Base-by-base conservation (phyloP, 169 alveolate species). In the Miamiensis avidus region DNA sequence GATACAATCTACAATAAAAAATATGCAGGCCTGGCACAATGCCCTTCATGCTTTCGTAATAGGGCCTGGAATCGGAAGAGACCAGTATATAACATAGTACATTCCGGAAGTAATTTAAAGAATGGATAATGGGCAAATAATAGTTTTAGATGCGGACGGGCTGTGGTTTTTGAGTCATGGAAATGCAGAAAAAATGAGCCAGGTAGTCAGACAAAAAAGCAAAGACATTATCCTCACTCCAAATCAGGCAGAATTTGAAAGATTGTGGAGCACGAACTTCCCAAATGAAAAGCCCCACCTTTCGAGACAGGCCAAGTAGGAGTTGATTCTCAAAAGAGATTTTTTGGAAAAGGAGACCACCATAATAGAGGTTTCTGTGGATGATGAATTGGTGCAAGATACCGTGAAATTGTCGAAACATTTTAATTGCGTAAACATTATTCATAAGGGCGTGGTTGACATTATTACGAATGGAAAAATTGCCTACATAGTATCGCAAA, bases 31-130 rank as follows among this genome's bases (percentile, higher is more conserved):
- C 30, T 92, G 91, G 95, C 82, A 82, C 88, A 92, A 88, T 89
- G 89, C 95, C 29, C 75, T 95, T 89, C 93, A 94, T 79, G 84
- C 95, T 29, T 88, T 93, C 84, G 96, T 97, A 31, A 93, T 98
- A 75, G 99, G 99, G 0, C 98, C 99, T 73, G 99, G 99, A 27
- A 91, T 97, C 32, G 99, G 99, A 28, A 93, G 98, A 77, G 96
- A 94, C 31, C 83, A 88, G 49, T 89, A 82, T 64, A 78, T 83
- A 33, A 91, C 87, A 75, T 69, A 89, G 34, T 88, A 88, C 30
- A 74, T 91, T 69, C 87, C 90, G 0, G 84, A 78, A 26, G 74
- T 95, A 34, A 85, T 96, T 6, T 81, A 92, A 75, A 81, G 86
- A 34, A 83, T 92, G 31, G 81, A 92, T 65, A 88, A 91, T 32